Conservation (phyloP, 192 early-diverging fungal genomes). For the Backusella westeae region DNA sequence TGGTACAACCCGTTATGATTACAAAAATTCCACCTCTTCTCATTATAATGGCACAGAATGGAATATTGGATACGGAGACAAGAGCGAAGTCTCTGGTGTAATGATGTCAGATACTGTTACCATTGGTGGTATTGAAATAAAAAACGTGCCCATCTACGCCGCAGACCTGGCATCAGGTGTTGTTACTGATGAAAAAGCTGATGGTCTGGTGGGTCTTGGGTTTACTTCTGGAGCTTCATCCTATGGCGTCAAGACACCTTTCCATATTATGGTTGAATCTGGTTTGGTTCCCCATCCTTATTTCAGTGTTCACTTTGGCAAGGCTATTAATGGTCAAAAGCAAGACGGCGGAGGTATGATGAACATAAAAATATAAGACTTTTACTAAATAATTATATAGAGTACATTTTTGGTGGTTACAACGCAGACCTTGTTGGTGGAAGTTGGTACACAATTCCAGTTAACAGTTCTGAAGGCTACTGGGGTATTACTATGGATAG, state of each 20-base stretch:
- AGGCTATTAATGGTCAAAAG: background rate
- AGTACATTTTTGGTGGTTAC: constrained; percentile 47
- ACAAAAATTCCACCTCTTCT: constrained; percentile 46
- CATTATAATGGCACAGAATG: constrained; percentile 38
- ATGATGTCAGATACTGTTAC: constrained; percentile 11
- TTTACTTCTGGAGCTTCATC: constrained; percentile 39
- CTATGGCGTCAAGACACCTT: constrained; percentile 40
- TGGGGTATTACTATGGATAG: constrained; percentile 13
- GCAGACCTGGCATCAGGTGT: background rate
- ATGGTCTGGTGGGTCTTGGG: constrained; percentile 61
- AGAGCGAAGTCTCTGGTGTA: background rate
- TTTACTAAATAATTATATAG: constrained; percentile 1
- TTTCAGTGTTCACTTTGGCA: constrained; percentile 57
- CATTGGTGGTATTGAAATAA: constrained; percentile 29
- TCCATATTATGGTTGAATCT: constrained; percentile 53
- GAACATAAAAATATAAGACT: too few relatives aligned
- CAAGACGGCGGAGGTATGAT: constrained; percentile 31
- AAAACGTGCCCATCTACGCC: constrained; percentile 24
- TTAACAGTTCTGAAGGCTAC: constrained; percentile 21
- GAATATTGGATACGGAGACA: constrained; percentile 8
- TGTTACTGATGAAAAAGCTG: constrained; percentile 25
- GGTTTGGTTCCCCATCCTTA: constrained; percentile 49
- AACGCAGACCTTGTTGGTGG: constrained; percentile 33
- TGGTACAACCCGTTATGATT: constrained; percentile 23
- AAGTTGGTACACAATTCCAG: constrained; percentile 39